A percentile compares a stretch with the other conserved stretches of the same genome.
Evolutionary conservation across 352 stramenopile species (phyloP).

Genomic region (Thalassiosira mediterranea): DNA sequence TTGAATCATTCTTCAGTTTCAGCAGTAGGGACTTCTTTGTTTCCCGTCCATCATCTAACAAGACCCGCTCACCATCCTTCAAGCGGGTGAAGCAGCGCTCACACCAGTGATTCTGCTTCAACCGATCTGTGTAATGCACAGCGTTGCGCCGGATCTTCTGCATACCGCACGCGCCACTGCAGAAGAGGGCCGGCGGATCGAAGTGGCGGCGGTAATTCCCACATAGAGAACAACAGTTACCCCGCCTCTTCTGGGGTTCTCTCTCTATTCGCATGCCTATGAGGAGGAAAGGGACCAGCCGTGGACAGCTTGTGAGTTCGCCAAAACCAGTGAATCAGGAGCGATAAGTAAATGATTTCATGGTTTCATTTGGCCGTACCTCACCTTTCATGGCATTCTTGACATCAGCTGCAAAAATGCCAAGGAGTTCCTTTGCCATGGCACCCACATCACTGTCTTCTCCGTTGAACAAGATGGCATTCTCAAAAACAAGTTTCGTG

Average conservation of each 20-base stretch:
- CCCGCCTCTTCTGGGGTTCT: constrained; percentile 84
- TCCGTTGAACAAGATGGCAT: constrained; percentile 94
- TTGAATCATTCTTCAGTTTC: constrained; percentile 96
- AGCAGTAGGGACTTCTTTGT: constrained; percentile 91
- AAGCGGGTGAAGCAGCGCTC: constrained; percentile 87
- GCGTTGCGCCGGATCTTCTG: constrained; percentile 93
- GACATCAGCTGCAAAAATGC: constrained; percentile 91
- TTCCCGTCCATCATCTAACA: constrained; percentile 87
- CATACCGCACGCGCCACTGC: constrained; percentile 90
- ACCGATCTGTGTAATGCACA: constrained; percentile 91
- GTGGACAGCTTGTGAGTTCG: no score
- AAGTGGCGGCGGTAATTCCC: constrained; percentile 93
- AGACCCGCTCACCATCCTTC: constrained; percentile 87
- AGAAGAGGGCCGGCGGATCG: constrained; percentile 94
- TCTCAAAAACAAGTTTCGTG: constrained; percentile 88
- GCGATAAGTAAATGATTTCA: constrained; percentile 2
- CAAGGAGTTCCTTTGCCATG: constrained; percentile 90
- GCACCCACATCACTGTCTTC: constrained; percentile 93
- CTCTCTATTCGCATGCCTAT: constrained; percentile 67
- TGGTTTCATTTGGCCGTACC: constrained; percentile 20
- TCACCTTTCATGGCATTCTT: constrained; percentile 74
- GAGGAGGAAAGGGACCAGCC: not conserved
- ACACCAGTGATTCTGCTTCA: constrained; percentile 93
- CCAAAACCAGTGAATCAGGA: constrained; percentile 8
- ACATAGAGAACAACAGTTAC: constrained; percentile 94